Conservation (phyloP, 108 stramenopile species). For the Cyclotella distinguenda region DNA sequence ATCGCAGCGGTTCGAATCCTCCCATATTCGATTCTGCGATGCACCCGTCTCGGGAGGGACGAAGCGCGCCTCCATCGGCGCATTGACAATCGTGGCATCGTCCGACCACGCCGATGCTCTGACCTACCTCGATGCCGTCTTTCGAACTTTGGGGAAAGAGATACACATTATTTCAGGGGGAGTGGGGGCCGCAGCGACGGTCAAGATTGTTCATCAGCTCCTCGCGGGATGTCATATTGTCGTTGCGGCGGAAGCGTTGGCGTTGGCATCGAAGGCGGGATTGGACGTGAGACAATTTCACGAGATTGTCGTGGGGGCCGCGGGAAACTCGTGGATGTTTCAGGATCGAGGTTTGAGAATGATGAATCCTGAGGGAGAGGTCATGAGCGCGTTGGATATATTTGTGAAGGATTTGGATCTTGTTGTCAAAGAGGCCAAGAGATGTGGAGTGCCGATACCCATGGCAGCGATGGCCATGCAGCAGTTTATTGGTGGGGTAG, state of each 20-base stretch:
- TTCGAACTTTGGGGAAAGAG: conserved; percentile 61
- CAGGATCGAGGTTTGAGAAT: conserved; percentile 67
- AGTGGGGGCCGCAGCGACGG: conserved; percentile 67
- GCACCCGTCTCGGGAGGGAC: conserved; percentile 78
- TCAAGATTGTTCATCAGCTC: conserved; percentile 80
- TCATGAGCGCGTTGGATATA: conserved; percentile 64
- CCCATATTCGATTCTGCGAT: conserved; percentile 56
- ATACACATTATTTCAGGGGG: conserved; percentile 69
- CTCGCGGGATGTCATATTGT: conserved; percentile 77
- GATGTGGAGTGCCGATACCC: conserved; percentile 56
- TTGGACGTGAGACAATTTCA: conserved; percentile 70
- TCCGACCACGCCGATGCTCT: conserved; percentile 43
- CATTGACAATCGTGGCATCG: conserved; percentile 72
- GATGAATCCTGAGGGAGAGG: conserved; percentile 39
- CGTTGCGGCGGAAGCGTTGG: conserved; percentile 71
- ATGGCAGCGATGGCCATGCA: conserved; percentile 67
- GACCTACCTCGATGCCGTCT: conserved; percentile 29
- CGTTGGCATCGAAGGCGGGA: conserved; percentile 73
- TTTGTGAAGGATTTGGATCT: conserved; percentile 84
- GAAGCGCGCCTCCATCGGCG: conserved; percentile 59
- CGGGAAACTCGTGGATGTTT: conserved; percentile 82
- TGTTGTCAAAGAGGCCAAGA: conserved; percentile 65
- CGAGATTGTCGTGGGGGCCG: conserved; percentile 73
- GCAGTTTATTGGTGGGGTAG: conserved; percentile 62
- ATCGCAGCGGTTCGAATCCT: conserved; percentile 16